These are phyloP conservation scores for Apiospora malaysiana DNA, from an alignment of 2,329 filamentous ascomycete genomes.

Conservation along the genomic window DNA sequence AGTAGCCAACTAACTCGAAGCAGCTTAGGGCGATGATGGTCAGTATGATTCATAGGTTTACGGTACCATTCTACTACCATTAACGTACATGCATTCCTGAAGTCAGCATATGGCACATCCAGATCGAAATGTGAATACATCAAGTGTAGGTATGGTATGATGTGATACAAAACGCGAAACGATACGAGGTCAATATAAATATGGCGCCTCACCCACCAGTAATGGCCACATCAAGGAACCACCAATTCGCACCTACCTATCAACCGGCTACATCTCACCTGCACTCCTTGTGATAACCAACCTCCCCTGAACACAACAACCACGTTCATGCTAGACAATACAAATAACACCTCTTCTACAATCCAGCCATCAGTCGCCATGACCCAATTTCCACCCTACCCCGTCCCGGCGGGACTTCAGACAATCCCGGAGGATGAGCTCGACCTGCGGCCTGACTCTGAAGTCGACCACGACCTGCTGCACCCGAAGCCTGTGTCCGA, in stretches of 20 bases:
- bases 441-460: constrained; percentile 52
- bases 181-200: not conserved
- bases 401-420: constrained; percentile 47
- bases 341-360: not conserved
- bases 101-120: not conserved
- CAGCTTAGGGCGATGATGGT: constrained; percentile 1
- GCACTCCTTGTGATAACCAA: too few relatives aligned
- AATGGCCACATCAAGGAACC: not conserved
- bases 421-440: constrained; percentile 46
- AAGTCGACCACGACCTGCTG: constrained; percentile 50
- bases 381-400: constrained; percentile 31
- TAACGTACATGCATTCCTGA: not conserved
- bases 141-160: not conserved
- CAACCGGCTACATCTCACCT: not conserved
- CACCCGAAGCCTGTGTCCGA: constrained; percentile 45
- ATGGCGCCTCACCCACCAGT: not conserved
- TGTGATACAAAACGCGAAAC: not conserved
- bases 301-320: not conserved
- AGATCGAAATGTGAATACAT: not conserved
- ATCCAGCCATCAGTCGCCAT: not conserved
- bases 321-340: not conserved
- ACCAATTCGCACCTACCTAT: not conserved
- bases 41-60: constrained; percentile 16
- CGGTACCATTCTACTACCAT: too few relatives aligned
- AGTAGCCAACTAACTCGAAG: not conserved